Conservation (phyloP, 306 rosid genomes). For the Pachyrhizus erosus region DNA sequence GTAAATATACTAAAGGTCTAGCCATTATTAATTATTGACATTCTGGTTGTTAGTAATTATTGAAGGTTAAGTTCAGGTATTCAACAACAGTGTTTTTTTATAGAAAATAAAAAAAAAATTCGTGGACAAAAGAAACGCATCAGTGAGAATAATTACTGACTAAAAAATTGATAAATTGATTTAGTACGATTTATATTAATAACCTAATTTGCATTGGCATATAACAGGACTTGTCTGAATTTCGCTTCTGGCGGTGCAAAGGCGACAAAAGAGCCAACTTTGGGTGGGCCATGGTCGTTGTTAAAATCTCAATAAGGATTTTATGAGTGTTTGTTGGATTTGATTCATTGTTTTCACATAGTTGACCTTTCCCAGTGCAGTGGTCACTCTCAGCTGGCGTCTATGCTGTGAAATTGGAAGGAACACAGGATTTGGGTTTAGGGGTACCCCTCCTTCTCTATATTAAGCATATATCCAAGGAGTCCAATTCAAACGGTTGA, state of each 20-base stretch:
- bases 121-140: too few relatives aligned
- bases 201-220: too few relatives aligned
- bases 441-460: background rate
- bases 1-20: too few relatives aligned
- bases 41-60: too few relatives aligned
- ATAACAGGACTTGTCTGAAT: too few relatives aligned
- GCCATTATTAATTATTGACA: too few relatives aligned
- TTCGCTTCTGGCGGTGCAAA: background rate
- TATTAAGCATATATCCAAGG: background rate
- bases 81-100: too few relatives aligned
- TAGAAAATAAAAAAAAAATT: too few relatives aligned
- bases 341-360: background rate
- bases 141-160: too few relatives aligned
- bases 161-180: too few relatives aligned
- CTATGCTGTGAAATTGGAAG: background rate
- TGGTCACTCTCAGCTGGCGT: background rate
- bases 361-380: constrained; percentile 20
- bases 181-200: too few relatives aligned
- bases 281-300: background rate
- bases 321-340: background rate
- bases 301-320: constrained; percentile 13
- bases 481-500: constrained; percentile 39
- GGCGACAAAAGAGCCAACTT: background rate
- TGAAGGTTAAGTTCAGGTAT: too few relatives aligned
- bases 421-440: background rate